A percentile compares a stretch with the other conserved stretches of the same genome.
phyloP scores from a whole-genome alignment of 352 stramenopile species.

The Thraustotheca clavata region DNA sequence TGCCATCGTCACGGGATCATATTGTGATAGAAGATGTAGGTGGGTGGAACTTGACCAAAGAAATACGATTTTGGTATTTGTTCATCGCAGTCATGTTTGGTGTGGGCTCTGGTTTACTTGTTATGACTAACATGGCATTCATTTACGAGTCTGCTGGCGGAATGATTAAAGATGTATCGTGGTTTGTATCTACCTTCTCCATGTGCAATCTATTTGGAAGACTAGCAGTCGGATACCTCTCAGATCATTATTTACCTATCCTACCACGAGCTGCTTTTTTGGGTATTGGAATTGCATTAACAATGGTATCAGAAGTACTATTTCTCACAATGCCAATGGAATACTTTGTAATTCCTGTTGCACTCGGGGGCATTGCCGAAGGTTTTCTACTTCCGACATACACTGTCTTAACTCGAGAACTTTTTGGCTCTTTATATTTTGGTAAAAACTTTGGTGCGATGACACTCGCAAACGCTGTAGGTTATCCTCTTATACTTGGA shows the following conservation, averaged over 20 bases:
- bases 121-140: conserved; percentile 75
- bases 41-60: conserved; percentile 31
- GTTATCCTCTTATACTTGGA: conserved; percentile 66
- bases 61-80: conserved; percentile 56
- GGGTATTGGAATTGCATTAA: conserved; percentile 39
- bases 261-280: conserved; percentile 56
- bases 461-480: conserved; percentile 57
- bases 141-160: conserved; percentile 53
- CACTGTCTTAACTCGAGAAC: conserved; percentile 63
- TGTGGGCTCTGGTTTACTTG: conserved; percentile 58
- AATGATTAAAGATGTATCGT: conserved; percentile 40
- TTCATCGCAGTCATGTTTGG: conserved; percentile 62
- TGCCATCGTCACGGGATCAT: background rate
- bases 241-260: conserved; percentile 41
- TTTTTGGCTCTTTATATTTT: conserved; percentile 57
- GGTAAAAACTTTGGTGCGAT: conserved; percentile 74
- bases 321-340: conserved; percentile 41
- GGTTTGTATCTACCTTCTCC: conserved; percentile 66
- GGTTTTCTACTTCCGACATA: conserved; percentile 70
- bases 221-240: conserved; percentile 40
- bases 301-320: conserved; percentile 41
- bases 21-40: conserved; percentile 34
- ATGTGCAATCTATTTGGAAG: conserved; percentile 52
- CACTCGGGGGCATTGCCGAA: conserved; percentile 47
- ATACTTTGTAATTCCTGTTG: conserved; percentile 42